These are phyloP conservation scores for Epichloe festucae DNA, from an alignment of 2,329 filamentous ascomycete genomes.

Conservation along the genomic window DNA sequence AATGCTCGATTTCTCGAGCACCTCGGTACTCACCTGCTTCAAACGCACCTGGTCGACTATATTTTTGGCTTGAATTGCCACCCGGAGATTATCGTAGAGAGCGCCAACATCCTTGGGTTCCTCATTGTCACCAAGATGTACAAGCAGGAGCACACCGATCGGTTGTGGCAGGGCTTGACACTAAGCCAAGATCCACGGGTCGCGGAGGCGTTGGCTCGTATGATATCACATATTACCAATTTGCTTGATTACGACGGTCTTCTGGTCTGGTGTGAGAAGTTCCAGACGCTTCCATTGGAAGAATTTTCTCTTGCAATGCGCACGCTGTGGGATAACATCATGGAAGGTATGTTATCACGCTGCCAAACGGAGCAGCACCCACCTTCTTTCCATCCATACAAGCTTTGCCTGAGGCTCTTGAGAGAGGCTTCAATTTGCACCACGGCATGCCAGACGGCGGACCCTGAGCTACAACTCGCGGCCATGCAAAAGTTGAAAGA, in stretches of 20 bases:
- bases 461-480: slow-evolving; percentile 50
- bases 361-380: slow-evolving; percentile 21
- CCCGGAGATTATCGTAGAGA: slow-evolving; percentile 72
- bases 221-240: slow-evolving; percentile 39
- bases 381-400: slow-evolving; percentile 31
- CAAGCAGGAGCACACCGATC: slow-evolving; percentile 57
- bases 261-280: slow-evolving; percentile 57
- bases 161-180: slow-evolving; percentile 72
- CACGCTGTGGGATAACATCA: slow-evolving; percentile 44
- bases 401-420: slow-evolving; percentile 52
- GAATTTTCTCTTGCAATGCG: slow-evolving; percentile 50
- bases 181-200: slow-evolving; percentile 74
- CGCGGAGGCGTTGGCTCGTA: slow-evolving; percentile 63
- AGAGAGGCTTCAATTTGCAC: slow-evolving; percentile 53
- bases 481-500: slow-evolving; percentile 47
- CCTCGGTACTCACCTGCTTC: slow-evolving; percentile 55
- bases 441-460: slow-evolving; percentile 39
- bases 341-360: slow-evolving; percentile 36
- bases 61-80: slow-evolving; percentile 85
- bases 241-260: slow-evolving; percentile 37
- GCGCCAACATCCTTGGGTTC: slow-evolving; percentile 77
- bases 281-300: slow-evolving; percentile 49
- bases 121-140: slow-evolving; percentile 69
- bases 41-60: slow-evolving; percentile 67
- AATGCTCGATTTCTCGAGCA: slow-evolving; percentile 44